Evolutionary conservation across 306 rosid species (phyloP), one percentile per base, ranked within the genome.

Genomic region (Ammopiptanthus mongolicus): DNA sequence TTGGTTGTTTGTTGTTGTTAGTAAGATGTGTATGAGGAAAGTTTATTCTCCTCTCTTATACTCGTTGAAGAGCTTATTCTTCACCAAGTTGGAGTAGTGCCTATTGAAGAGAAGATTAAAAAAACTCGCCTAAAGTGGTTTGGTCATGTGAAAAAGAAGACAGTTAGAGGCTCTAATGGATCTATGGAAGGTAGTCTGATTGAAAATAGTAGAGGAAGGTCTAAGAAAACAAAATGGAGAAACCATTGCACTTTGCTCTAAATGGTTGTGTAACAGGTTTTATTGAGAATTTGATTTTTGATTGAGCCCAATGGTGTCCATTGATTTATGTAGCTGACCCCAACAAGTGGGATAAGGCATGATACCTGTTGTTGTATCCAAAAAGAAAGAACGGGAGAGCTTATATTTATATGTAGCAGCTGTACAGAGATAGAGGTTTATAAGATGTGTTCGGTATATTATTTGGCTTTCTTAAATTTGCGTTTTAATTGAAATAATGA

Each of bases 1-100:
- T n/a, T 74, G 37, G 5, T 18, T 31, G 78, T 44, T 71, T 60
- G 48, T 73, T 73, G 34, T 73, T 73, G 69, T 28, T 73, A 44
- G 48, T 44, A 59, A 60, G 36, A 31, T 64, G 73, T 51, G 52
- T 25, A 14, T 58, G 33, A 11, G 56, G 17, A 52, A 64, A 10
- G 28, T 53, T 23, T 34, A 22, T 75, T 52, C 53, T 75, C 73
- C 56, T 75, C 8, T 58, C 61, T 28, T 73, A n/a, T 61, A 48
- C 28, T 44, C 8, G 17, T 42, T 22, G 31, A 42, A 73, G 47
- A 58, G 58, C 47, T 60, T 60, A 60, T 31, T 73, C 12, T 44
- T 3, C 12, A 5, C 10, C 46, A 6, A 55, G 46, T 44, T 57
- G 57, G 56, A 46, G 39, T 18, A 73, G 33, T 14, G 15, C 31